Evolutionary conservation across 2,329 filamentous ascomycete species (phyloP).

Genomic region (Graphium sp.): DNA sequence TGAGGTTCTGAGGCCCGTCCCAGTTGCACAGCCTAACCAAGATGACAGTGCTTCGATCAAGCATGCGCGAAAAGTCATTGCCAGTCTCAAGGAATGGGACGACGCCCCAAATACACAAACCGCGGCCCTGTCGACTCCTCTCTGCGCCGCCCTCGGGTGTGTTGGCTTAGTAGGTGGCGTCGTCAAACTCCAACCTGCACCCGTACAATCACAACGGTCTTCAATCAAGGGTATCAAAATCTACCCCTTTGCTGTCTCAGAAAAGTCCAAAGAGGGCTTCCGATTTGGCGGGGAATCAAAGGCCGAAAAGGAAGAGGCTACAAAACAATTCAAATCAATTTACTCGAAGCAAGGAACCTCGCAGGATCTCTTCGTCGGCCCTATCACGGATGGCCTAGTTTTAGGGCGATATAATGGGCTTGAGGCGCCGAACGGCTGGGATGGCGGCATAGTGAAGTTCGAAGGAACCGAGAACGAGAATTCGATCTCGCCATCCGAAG

Average conservation of each 20-base stretch:
- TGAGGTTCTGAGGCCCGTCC: conserved; percentile 73
- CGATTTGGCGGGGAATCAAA: conserved; percentile 82
- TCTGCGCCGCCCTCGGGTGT: conserved; percentile 60
- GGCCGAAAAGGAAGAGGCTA: conserved; percentile 61
- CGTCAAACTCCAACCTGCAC: conserved; percentile 72
- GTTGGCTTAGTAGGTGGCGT: conserved; percentile 68
- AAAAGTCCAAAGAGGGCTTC: conserved; percentile 46
- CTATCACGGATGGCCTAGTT: conserved; percentile 77
- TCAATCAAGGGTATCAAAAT: conserved; percentile 54
- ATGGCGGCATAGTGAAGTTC: conserved; percentile 71
- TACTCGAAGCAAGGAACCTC: conserved; percentile 34
- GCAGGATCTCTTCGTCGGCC: conserved; percentile 39
- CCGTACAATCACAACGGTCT: conserved; percentile 50
- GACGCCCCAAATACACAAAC: conserved; percentile 73
- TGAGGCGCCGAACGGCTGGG: conserved; percentile 47
- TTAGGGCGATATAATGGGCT: conserved; percentile 40
- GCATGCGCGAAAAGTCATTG: conserved; percentile 52
- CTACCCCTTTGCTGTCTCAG: conserved; percentile 54
- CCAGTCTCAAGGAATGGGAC: conserved; percentile 62
- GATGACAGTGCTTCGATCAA: conserved; percentile 43
- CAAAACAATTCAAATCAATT: conserved; percentile 53
- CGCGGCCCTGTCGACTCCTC: conserved; percentile 57
- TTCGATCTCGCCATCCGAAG: background rate
- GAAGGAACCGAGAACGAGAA: conserved; percentile 20
- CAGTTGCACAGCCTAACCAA: conserved; percentile 51